Conservation (phyloP, 169 alveolate species). For the Babesia bigemina region DNA sequence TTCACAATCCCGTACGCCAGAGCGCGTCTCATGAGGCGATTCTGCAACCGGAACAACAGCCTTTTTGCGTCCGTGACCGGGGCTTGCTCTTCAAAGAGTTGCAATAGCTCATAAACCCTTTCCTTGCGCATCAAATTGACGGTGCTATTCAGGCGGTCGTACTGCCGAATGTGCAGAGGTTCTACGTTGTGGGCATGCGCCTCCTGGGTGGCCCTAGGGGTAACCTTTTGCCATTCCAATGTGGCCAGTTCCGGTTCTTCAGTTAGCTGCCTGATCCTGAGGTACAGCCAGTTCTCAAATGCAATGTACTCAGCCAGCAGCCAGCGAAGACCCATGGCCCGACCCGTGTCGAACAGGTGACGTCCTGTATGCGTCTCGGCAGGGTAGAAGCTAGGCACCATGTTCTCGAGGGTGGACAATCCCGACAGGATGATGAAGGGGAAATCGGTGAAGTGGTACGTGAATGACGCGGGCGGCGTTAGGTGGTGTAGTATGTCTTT, state of each 20-base stretch:
- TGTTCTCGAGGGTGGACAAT: background rate
- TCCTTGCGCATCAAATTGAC: background rate
- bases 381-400: slow-evolving; percentile 1
- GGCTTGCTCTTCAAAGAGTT: background rate
- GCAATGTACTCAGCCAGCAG: slow-evolving; percentile 53
- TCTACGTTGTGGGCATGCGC: background rate
- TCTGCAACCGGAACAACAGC: slow-evolving; percentile 11
- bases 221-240: background rate
- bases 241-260: background rate
- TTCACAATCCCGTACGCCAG: slow-evolving; percentile 2
- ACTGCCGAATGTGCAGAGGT: slow-evolving; percentile 5
- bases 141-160: slow-evolving; percentile 10
- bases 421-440: slow-evolving; percentile 11
- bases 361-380: slow-evolving; percentile 5
- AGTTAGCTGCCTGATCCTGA: slow-evolving; percentile 22
- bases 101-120: background rate
- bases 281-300: slow-evolving; percentile 60
- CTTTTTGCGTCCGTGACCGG: background rate
- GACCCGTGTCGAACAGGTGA: slow-evolving; percentile 41
- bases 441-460: slow-evolving; percentile 34
- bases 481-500: slow-evolving; percentile 15
- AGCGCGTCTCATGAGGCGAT: slow-evolving; percentile 20
- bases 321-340: slow-evolving; percentile 56
- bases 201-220: background rate
- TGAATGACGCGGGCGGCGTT: slow-evolving; percentile 42